phyloP scores from a whole-genome alignment of 2,329 filamentous ascomycete genomes.

The Claviceps monticola region DNA sequence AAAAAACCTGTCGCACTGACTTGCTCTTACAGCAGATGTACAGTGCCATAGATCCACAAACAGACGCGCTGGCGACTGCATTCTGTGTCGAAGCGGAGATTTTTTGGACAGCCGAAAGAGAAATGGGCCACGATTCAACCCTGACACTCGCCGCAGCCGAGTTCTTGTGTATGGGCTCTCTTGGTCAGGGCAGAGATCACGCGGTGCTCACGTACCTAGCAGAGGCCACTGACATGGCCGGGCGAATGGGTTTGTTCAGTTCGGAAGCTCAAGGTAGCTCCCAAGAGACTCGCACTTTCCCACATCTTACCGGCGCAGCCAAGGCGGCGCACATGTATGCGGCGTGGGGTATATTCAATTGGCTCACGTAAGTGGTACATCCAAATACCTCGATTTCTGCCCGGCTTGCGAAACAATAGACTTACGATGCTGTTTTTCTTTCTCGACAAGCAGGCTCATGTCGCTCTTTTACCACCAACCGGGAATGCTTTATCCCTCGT shows the following conservation, averaged over 20 bases:
- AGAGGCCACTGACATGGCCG: slow-evolving; percentile 15
- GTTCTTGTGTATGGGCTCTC: slow-evolving; percentile 17
- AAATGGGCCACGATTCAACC: slow-evolving; percentile 11
- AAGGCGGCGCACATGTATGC: slow-evolving; percentile 7
- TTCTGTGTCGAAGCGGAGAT: slow-evolving; percentile 16
- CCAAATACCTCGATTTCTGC: neutral
- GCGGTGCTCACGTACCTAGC: slow-evolving; percentile 14
- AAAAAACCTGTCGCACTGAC: neutral
- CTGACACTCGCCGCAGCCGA: slow-evolving; percentile 16
- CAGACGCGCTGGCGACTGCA: slow-evolving; percentile 7
- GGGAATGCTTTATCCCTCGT: slow-evolving; percentile 10
- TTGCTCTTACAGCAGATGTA: slow-evolving; percentile 19
- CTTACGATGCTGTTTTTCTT: neutral
- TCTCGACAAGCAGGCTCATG: slow-evolving; percentile 12
- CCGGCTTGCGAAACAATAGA: no score
- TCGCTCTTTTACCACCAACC: slow-evolving; percentile 21
- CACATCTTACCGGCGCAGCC: slow-evolving; percentile 8
- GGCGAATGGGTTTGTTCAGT: slow-evolving; percentile 13
- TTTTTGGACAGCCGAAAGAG: slow-evolving; percentile 11
- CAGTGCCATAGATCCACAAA: slow-evolving; percentile 15
- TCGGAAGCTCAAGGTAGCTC: neutral
- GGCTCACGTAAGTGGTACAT: slow-evolving; percentile 15
- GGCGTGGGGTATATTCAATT: slow-evolving; percentile 18
- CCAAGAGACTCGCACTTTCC: neutral
- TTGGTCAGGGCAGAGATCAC: slow-evolving; percentile 18